Conservation (phyloP, 2,329 filamentous ascomycete species). For the Trichoderma sp. region DNA sequence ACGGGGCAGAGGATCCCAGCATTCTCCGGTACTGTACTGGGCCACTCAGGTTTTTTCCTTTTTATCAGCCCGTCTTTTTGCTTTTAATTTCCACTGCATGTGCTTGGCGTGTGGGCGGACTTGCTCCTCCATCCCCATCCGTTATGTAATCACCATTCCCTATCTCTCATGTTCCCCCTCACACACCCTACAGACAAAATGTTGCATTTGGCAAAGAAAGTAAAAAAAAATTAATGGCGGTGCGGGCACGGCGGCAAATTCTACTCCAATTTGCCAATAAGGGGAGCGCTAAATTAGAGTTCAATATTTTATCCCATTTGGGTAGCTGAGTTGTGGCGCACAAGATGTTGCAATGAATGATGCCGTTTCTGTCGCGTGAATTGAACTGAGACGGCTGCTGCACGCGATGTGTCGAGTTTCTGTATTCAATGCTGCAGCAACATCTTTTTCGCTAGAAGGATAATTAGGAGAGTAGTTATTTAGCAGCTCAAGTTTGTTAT, state of each 20-base stretch:
- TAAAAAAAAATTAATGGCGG: neutral
- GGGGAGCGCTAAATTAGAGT: neutral
- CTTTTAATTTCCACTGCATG: neutral
- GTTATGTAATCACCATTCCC: neutral
- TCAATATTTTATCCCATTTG: slow-evolving; percentile 5
- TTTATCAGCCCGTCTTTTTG: neutral
- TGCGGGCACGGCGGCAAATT: neutral
- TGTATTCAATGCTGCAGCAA: neutral
- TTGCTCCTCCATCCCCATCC: neutral
- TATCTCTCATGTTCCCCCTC: neutral
- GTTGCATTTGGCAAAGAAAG: neutral
- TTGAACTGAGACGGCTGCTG: neutral
- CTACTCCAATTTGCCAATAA: neutral
- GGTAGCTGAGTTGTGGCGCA: neutral
- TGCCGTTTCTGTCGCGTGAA: neutral
- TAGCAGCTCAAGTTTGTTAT: too few relatives aligned
- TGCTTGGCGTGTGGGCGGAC: neutral
- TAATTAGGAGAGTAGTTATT: neutral
- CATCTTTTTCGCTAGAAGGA: neutral
- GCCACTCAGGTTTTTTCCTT: neutral
- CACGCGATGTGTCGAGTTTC: neutral
- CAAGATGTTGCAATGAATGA: neutral
- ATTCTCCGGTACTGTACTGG: slow-evolving; percentile 4
- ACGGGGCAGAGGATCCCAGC: slow-evolving; percentile 2
- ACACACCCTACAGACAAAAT: neutral